Evolutionary conservation across 176 grass and related monocot species (phyloP).

Genomic region (Calamus simplicifolius): DNA sequence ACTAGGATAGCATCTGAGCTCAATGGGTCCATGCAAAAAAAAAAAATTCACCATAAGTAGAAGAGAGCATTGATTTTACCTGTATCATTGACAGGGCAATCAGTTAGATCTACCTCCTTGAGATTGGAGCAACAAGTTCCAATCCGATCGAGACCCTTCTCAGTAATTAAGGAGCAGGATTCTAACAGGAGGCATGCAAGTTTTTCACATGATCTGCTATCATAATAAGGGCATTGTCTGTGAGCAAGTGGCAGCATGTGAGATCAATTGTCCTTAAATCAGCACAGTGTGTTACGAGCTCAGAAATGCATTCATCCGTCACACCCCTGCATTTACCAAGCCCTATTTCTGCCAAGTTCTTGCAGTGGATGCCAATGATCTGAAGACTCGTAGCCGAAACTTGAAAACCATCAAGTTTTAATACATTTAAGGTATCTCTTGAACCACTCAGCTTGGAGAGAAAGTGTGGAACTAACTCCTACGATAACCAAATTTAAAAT

Average conservation of each 20-base stretch:
- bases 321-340: conserved; percentile 80
- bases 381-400: conserved; percentile 49
- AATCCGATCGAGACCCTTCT: conserved; percentile 71
- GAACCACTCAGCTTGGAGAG: conserved; percentile 56
- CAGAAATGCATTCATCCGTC: conserved; percentile 76
- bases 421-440: conserved; percentile 53
- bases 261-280: conserved; percentile 74
- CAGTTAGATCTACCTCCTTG: conserved; percentile 91
- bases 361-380: conserved; percentile 52
- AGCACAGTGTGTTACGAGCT: conserved; percentile 43
- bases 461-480: conserved; percentile 64
- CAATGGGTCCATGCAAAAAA: not conserved
- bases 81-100: conserved; percentile 64
- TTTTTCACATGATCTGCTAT: conserved; percentile 79
- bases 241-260: conserved; percentile 62
- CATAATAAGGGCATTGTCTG: conserved; percentile 52
- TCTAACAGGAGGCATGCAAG: conserved; percentile 64
- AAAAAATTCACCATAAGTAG: not conserved
- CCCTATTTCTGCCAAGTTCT: conserved; percentile 71
- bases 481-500: conserved; percentile 18
- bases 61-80: conserved; percentile 27
- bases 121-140: conserved; percentile 57
- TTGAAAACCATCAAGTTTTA: conserved; percentile 84
- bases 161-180: conserved; percentile 71
- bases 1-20: not conserved